Conservation (phyloP, 441 rosid species). For the Corymbia calophylla region DNA sequence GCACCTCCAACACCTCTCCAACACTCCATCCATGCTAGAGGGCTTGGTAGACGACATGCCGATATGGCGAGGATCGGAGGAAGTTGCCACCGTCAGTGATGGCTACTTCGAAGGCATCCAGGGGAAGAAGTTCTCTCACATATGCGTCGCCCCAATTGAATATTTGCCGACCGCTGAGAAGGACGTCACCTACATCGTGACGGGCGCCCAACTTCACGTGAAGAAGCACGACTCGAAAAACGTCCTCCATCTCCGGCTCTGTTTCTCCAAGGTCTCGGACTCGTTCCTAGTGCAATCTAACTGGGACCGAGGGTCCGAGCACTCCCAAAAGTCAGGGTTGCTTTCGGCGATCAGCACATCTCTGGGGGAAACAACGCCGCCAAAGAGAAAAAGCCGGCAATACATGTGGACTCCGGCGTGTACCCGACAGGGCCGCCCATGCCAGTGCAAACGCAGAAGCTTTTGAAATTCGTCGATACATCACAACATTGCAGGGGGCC, state of each 20-base stretch:
- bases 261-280: conserved; percentile 49
- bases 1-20: conserved; percentile 70
- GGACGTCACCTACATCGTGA: conserved; percentile 58
- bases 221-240: conserved; percentile 51
- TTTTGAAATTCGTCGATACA: conserved; percentile 57
- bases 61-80: conserved; percentile 65
- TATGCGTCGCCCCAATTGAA: conserved; percentile 70
- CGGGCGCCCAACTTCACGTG: conserved; percentile 78
- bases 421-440: conserved; percentile 83
- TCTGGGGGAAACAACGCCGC: conserved; percentile 15
- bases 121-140: conserved; percentile 55
- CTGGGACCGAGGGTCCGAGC: conserved; percentile 51
- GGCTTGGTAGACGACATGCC: conserved; percentile 40
- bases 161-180: conserved; percentile 28
- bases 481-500: conserved; percentile 80
- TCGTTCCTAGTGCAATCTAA: conserved; percentile 30
- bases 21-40: conserved; percentile 37
- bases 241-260: conserved; percentile 72
- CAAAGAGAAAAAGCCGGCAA: conserved; percentile 17
- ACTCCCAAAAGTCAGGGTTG: conserved; percentile 55
- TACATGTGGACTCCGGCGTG: conserved; percentile 65
- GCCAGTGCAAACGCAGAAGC: conserved; percentile 55
- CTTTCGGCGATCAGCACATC: conserved; percentile 65
- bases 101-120: conserved; percentile 55
- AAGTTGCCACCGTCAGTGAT: not conserved